Evolutionary conservation across 345 rosid genomes (phyloP), one percentile per base, ranked within the genome.

Genomic region (Aegle marmelos): DNA sequence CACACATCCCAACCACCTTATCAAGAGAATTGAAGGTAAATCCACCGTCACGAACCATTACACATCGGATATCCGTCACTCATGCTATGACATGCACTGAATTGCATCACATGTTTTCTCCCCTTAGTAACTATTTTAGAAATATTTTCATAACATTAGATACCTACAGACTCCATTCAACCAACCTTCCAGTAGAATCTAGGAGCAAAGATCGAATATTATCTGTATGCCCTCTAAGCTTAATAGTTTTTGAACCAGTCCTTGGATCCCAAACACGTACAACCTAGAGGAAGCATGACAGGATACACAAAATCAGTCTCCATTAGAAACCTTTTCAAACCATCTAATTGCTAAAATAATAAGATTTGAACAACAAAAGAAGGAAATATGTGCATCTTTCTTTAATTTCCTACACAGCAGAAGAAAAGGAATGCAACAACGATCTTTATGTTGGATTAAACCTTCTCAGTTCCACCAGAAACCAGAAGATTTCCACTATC

Each of bases 221-320:
- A 86, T 97, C 99, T 9, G 93, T 91, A 79, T 97, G 99, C 83
- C 99, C 98, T 85, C 92, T 91, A 77, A 97, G 82, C 87, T 97
- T 97, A 98, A 94, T 93, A 79, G 91, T 91, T 87, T 97, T 97
- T 54, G 93, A 90, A 82, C 98, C 98, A 83, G 91, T 90, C 80
- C 99, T 90, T 60, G 99, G 97, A 82, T 97, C 99, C 99, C 99
- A 97, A 81, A 94, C 98, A 54, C 99, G 98, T 82, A 97, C 93
- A 78, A 94, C 98, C 99, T 97, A 73, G 53, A 84, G 62, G 70
- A 78, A 73, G 48, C 60, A 78, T 50, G 66, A 66, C n/a, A 75
- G 53, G 48, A 39, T 9, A 54, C 24, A 27, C 36, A 54, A 34
- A 53, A 53, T 54, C 56, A n/a, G 17, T 66, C 65, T 66, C 54